Base-by-base conservation (phyloP, 2,329 filamentous ascomycete species). In the Ophiostoma tasmaniense region DNA sequence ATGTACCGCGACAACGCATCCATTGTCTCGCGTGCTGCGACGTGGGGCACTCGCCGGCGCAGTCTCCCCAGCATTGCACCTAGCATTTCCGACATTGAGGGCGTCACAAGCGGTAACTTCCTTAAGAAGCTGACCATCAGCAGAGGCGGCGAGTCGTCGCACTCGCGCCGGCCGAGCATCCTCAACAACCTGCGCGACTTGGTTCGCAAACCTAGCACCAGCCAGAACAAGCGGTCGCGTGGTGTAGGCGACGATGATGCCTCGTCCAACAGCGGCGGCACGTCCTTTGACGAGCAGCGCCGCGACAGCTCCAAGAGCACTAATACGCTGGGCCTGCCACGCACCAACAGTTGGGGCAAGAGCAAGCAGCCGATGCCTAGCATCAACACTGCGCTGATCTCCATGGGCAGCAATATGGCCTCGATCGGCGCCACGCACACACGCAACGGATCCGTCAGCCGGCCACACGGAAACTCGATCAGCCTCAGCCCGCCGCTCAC, bases 21-120 rank as follows among this genome's bases (percentile, higher is more conserved):
- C 0, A 80, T 88, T 13, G 76, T 87, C 11, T 89, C 87, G 1
- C 81, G 85, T 71, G 84, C 87, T 17, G 89, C 89, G 22, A 92
- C 89, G 0, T 88, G 89, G 82, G 89, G 89, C 20, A 92, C 89
- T 1, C 83, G 86, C 7, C 84, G 88, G 59, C 84, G 85, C 69
- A 89, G 89, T 75, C 80, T 90, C 66, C 86, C 88, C 1, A 87
- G 84, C 73, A 73, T 83, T 69, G 72, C 80, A 6, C 86, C 88
- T 1, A 87, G 84, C 73, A 73, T 83, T 68, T 72, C 80, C 5
- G 88, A 90, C 69, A 78, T 87, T 35, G 87, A 89, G 50, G 86
- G 83, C 22, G 79, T 89, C 61, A 82, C 81, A 10, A 84, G 84
- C 68, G 86, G 87, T 30, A 87, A 83, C 70, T 82, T 91, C 52